Evolutionary conservation across 441 rosid species (phyloP).

Genomic region (Adansonia rubrostipa): DNA sequence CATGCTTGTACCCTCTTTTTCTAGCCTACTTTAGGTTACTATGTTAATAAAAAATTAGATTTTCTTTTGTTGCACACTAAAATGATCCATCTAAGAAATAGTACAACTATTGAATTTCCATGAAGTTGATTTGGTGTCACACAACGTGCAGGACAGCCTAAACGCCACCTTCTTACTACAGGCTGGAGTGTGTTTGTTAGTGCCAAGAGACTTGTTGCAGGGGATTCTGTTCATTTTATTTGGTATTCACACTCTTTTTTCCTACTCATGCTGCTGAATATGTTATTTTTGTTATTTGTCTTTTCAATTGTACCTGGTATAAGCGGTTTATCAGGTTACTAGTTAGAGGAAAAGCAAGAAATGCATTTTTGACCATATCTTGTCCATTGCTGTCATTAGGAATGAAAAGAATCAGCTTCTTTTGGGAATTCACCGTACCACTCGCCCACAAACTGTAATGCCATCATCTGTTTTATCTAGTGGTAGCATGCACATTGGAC

Average conservation of each 20-base stretch:
- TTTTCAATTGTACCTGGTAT: not conserved
- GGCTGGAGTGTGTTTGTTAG: slow-evolving; percentile 92
- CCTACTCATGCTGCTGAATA: not conserved
- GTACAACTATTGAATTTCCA: not conserved
- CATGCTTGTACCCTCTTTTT: not conserved
- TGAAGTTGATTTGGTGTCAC: not conserved
- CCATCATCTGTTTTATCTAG: slow-evolving; percentile 83
- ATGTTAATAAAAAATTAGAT: not conserved
- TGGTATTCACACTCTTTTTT: slow-evolving; percentile 43
- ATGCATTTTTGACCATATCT: slow-evolving; percentile 14
- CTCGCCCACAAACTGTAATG: slow-evolving; percentile 69
- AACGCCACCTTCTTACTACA: slow-evolving; percentile 81
- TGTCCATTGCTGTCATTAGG: slow-evolving; percentile 41
- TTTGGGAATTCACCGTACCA: slow-evolving; percentile 75
- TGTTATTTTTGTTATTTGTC: not conserved
- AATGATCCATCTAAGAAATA: not conserved
- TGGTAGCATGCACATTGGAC: slow-evolving; percentile 87
- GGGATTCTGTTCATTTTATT: slow-evolving; percentile 78
- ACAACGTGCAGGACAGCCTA: slow-evolving; percentile 72
- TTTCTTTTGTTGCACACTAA: not conserved
- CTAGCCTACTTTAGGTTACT: not conserved
- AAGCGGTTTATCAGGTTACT: slow-evolving; percentile 18
- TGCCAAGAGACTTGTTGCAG: slow-evolving; percentile 77
- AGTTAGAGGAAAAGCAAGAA: not conserved
- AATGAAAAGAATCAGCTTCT: slow-evolving; percentile 78